Evolutionary conservation across 768 basidiomycete genomes (phyloP).

Genomic region (Ramaria rubella): DNA sequence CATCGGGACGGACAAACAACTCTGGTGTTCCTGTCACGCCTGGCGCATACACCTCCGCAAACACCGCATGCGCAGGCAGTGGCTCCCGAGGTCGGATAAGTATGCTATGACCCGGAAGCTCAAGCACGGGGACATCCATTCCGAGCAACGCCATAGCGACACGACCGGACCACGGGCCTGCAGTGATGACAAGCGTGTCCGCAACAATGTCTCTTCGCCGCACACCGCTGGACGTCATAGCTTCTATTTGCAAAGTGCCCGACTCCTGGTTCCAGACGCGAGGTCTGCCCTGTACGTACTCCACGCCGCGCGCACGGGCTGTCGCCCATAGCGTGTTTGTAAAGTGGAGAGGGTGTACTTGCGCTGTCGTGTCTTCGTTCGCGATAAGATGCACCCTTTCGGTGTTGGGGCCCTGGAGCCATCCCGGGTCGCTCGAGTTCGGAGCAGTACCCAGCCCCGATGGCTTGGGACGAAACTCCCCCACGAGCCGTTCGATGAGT

Average conservation of each 20-base stretch:
- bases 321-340: conserved; percentile 27
- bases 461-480: conserved; percentile 4
- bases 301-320: conserved; percentile 23
- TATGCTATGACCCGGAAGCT: conserved; percentile 8
- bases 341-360: conserved; percentile 20
- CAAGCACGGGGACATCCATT: background rate
- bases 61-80: background rate
- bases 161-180: conserved; percentile 32
- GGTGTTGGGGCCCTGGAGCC: background rate
- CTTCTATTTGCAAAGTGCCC: conserved; percentile 5
- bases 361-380: conserved; percentile 6
- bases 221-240: too few species aligned
- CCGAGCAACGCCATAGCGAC: conserved; percentile 11
- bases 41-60: background rate
- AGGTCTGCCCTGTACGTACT: conserved; percentile 25
- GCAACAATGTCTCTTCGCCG: conserved; percentile 24
- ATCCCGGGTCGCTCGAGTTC: too few species aligned
- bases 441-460: background rate
- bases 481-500: conserved; percentile 13
- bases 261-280: conserved; percentile 16
- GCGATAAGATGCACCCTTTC: background rate
- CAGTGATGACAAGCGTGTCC: conserved; percentile 29
- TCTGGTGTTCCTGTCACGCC: conserved; percentile 44
- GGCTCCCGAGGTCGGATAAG: background rate
- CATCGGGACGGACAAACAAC: conserved; percentile 63